Evolutionary conservation across 176 grass and related monocot species (phyloP), one percentile per base, ranked within the genome.

Genomic region (Alloteropsis semialata): DNA sequence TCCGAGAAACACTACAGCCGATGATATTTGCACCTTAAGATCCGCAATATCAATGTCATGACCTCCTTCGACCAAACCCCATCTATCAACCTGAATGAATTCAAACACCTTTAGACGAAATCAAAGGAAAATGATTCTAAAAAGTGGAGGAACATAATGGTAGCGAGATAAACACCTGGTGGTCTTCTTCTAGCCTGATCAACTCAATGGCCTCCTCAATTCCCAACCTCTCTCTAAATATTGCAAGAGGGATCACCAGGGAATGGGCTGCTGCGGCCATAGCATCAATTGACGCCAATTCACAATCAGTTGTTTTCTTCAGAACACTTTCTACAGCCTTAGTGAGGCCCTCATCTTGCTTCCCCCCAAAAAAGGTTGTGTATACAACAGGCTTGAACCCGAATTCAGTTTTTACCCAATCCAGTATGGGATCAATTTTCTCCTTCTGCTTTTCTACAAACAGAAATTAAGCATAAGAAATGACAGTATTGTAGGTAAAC

Each of bases 21-120:
- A 89, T 5, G 93, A 96, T 45, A 99, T 85, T 61, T 99, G 96
- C 80, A 96, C 93, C 77, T 92, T 92, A 34, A 96, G 93, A 60
- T 99, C 96, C 1, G 91, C 96, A 54, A 94, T 92, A 87, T 99
- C 96, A 43, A 99, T 82, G 70, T 99, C 96, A 81, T 99, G 96
- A 39, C 96, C 96, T 74, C 96, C 96, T 92, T 99, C 96, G 46
- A 99, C 96, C 86, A 96, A 72, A 53, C 96, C 96, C 96, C 96
- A 99, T 87, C 80, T 57, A 86, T 99, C 93, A 51, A 99, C 83
- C 96, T 99, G 75, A 8, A 63, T 24, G 18, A 27, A 84, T 24
- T 10, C 25, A 33, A 84, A 80, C 12, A 80, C 0, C 12, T 16
- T 64, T 43, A 88, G 84, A 42, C 10, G 58, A 55, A 75, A 82